Base-by-base conservation (phyloP, 179 eudicot species). In the Amaranthus tricolor region DNA sequence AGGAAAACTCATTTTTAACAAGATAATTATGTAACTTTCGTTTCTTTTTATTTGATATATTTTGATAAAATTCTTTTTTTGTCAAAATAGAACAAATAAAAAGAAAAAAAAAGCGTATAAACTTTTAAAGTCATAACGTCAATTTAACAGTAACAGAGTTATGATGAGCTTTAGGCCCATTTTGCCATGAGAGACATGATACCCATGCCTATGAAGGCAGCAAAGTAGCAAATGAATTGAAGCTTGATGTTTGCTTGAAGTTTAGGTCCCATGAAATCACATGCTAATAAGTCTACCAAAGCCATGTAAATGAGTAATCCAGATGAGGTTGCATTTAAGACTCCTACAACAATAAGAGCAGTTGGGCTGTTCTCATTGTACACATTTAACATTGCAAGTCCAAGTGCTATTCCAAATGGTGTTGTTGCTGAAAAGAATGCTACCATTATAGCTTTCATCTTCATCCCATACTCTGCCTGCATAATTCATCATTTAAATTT, bases 241-340 rank as follows among this genome's bases (percentile, higher is more conserved):
- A 85, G 82, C 68, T 78, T 85, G 66, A 85, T 85, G 52, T 64
- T 82, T n/a, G 51, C 74, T 68, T 85, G 87, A 54, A 85, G 81
- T 52, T 77, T 85, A 2, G 83, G 71, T 6, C 87, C 79, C 83
- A 79, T 79, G 65, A 85, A 85, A 54, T 85, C 87, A 49, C 81
- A 63, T 8, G 85, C 87, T 8, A 85, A 73, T 49, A 85, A 80
- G 43, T 85, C 85, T 7, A 85, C 87, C 70, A 85, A 65, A 21
- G 87, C 87, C 87, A 85, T 85, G 76, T 85, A 85, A 47, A 85
- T 82, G 19, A 85, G 72, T 6, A 85, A 67, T 0, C 87, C 87
- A 21, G 87, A 31, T 31, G 87, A 85, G 54, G 81, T 69, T 5
- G 85, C 87, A 50, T 85, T 85, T 24, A 85, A 60, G 5, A 85